Percentiles rank a stretch among this genome's conserved stretches.
Conservation (phyloP, 2,329 filamentous ascomycete genomes). For the Diplodia mutila region DNA sequence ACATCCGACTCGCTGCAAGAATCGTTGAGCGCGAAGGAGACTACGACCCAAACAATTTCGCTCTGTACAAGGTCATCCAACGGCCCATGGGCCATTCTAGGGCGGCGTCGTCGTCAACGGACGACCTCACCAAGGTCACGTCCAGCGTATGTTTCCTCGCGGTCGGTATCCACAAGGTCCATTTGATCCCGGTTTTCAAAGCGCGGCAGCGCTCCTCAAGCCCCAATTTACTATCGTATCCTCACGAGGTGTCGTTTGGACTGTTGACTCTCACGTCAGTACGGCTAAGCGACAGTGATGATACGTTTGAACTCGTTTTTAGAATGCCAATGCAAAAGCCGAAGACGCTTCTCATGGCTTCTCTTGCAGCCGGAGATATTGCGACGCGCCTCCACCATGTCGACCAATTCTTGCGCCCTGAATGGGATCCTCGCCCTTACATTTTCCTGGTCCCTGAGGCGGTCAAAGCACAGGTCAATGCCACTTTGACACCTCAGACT, state of each 20-base stretch:
- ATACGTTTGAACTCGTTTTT: constrained; percentile 69
- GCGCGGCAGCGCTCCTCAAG: constrained; percentile 58
- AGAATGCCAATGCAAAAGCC: constrained; percentile 61
- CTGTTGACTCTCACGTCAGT: constrained; percentile 65
- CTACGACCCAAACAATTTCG: constrained; percentile 69
- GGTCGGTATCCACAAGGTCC: constrained; percentile 70
- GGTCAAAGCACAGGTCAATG: constrained; percentile 40
- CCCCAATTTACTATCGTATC: constrained; percentile 56
- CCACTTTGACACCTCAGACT: constrained; percentile 50
- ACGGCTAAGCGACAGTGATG: constrained; percentile 64
- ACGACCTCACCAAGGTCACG: constrained; percentile 67
- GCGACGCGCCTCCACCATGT: constrained; percentile 64
- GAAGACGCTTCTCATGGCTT: constrained; percentile 64
- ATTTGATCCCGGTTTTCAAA: constrained; percentile 68
- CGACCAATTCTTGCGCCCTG: constrained; percentile 66
- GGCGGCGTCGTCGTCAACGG: constrained; percentile 64
- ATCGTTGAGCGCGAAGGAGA: constrained; percentile 68
- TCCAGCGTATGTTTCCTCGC: constrained; percentile 70
- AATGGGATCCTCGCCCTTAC: constrained; percentile 67
- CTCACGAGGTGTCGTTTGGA: constrained; percentile 61
- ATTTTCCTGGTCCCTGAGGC: constrained; percentile 63
- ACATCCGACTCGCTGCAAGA: constrained; percentile 65
- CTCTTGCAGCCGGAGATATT: constrained; percentile 66
- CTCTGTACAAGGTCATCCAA: constrained; percentile 70
- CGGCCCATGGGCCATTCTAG: constrained; percentile 61